These are phyloP conservation scores for Liriodendron chinense DNA, from an alignment of 164 flowering plant genomes.

Conservation along the genomic window DNA sequence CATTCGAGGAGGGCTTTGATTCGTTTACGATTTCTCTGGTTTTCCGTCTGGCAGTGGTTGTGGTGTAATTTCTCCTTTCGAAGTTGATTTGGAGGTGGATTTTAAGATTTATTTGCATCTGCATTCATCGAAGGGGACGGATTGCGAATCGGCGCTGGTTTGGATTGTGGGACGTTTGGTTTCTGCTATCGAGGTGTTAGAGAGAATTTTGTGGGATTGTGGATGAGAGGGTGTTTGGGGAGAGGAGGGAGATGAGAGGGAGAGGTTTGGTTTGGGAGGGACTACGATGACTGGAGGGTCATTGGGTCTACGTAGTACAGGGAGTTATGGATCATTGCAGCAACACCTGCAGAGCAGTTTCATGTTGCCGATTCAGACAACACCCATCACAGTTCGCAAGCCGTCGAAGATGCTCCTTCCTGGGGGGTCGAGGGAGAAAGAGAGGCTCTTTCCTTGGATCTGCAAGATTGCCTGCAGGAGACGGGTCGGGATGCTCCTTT, in stretches of 20 bases:
- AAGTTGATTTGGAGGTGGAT: neutral
- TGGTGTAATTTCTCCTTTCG: neutral
- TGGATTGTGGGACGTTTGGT: neutral
- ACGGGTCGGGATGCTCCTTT: constrained; percentile 56
- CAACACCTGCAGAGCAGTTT: constrained; percentile 36
- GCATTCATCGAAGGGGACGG: neutral
- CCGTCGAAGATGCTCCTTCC: constrained; percentile 41
- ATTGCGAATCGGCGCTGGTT: neutral
- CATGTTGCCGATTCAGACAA: constrained; percentile 28
- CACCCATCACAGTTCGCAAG: constrained; percentile 34
- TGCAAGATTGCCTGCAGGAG: constrained; percentile 47
- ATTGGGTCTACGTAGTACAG: constrained; percentile 66
- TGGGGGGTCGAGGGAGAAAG: constrained; percentile 57
- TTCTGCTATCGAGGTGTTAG: neutral
- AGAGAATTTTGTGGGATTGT: neutral
- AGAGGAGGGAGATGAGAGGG: constrained; percentile 48
- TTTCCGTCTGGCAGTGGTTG: neutral
- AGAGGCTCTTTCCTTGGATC: constrained; percentile 37
- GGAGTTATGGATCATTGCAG: constrained; percentile 80
- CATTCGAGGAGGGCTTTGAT: neutral
- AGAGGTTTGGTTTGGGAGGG: constrained; percentile 30
- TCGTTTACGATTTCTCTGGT: neutral
- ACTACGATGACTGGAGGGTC: constrained; percentile 78
- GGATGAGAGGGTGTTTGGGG: constrained; percentile 31
- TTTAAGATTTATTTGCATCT: neutral